Percentiles rank a stretch among this genome's conserved stretches.
Evolutionary conservation across 2,329 filamentous ascomycete species (phyloP).

Genomic region (Neospermospora avenae): DNA sequence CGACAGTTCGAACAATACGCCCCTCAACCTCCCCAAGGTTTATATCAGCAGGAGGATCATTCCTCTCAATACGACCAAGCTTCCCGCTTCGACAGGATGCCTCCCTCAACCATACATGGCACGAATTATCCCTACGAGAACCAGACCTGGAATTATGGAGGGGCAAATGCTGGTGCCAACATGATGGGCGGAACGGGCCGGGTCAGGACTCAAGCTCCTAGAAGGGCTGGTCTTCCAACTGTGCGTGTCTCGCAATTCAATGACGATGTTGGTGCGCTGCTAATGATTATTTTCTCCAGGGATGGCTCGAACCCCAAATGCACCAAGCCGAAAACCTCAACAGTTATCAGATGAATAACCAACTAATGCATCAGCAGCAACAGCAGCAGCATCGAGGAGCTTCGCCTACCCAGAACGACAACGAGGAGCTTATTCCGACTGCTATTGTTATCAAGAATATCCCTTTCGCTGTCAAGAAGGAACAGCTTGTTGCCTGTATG

Average conservation of each 20-base stretch:
- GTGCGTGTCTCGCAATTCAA: slow-evolving; percentile 50
- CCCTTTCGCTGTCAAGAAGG: slow-evolving; percentile 96
- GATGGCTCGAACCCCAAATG: slow-evolving; percentile 58
- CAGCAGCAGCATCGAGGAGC: slow-evolving; percentile 15
- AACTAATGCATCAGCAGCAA: slow-evolving; percentile 23
- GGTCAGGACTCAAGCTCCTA: slow-evolving; percentile 50
- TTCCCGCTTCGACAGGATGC: slow-evolving; percentile 28
- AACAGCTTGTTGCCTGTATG: slow-evolving; percentile 91
- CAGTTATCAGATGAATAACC: slow-evolving; percentile 38
- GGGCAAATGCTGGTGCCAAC: slow-evolving; percentile 54
- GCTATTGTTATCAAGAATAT: slow-evolving; percentile 99
- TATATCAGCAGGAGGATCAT: slow-evolving; percentile 69
- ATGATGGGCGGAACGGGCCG: slow-evolving; percentile 61
- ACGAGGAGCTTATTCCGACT: slow-evolving; percentile 90
- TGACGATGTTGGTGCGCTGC: not conserved
- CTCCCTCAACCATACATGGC: slow-evolving; percentile 26
- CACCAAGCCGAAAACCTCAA: slow-evolving; percentile 43
- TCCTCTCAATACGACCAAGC: slow-evolving; percentile 51
- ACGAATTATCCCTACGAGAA: slow-evolving; percentile 68
- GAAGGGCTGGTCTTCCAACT: slow-evolving; percentile 62
- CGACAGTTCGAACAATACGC: slow-evolving; percentile 74
- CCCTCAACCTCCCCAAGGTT: slow-evolving; percentile 43
- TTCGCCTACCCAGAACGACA: slow-evolving; percentile 14
- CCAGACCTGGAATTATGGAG: slow-evolving; percentile 77
- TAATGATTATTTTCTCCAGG: slow-evolving; percentile 40